Percentiles rank a stretch among this genome's conserved stretches.
phyloP scores from a whole-genome alignment of 352 stramenopile species.

The Phytopythium helicoides region DNA sequence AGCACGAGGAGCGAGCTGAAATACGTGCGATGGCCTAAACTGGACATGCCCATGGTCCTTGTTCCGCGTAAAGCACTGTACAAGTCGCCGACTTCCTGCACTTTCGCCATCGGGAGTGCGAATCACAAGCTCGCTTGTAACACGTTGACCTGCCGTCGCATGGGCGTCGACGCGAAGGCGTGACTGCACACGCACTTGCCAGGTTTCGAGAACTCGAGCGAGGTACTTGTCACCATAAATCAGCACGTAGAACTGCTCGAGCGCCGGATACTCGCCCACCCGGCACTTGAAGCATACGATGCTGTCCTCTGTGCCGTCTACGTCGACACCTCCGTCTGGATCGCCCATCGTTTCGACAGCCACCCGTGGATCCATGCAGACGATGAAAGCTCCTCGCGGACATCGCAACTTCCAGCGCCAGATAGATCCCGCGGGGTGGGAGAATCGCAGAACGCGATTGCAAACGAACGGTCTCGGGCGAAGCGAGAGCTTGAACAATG shows the following conservation, averaged over 20 bases:
- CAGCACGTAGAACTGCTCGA: slow-evolving; percentile 90
- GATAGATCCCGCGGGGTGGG: slow-evolving; percentile 45
- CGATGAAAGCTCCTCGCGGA: slow-evolving; percentile 48
- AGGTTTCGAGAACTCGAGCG: slow-evolving; percentile 75
- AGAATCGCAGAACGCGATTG: slow-evolving; percentile 80
- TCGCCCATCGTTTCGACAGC: slow-evolving; percentile 36
- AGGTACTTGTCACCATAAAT: slow-evolving; percentile 89
- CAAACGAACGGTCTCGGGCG: slow-evolving; percentile 73
- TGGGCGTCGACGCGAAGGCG: slow-evolving; percentile 86
- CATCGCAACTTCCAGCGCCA: slow-evolving; percentile 57
- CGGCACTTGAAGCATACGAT: slow-evolving; percentile 81
- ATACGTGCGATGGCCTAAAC: slow-evolving; percentile 81
- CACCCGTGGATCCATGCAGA: slow-evolving; percentile 73
- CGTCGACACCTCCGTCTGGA: not conserved
- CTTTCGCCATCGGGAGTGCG: slow-evolving; percentile 55
- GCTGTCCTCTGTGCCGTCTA: slow-evolving; percentile 13
- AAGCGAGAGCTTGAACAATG: slow-evolving; percentile 87
- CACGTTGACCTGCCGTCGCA: slow-evolving; percentile 79
- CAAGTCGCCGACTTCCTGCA: slow-evolving; percentile 17
- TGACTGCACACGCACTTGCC: slow-evolving; percentile 77
- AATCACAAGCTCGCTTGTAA: slow-evolving; percentile 88
- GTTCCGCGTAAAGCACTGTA: slow-evolving; percentile 55
- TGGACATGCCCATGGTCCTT: slow-evolving; percentile 36
- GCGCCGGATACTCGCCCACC: slow-evolving; percentile 75
- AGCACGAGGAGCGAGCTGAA: slow-evolving; percentile 85